phyloP scores from a whole-genome alignment of 1,284 basidiomycete species.

The Rhodofomes roseus region DNA sequence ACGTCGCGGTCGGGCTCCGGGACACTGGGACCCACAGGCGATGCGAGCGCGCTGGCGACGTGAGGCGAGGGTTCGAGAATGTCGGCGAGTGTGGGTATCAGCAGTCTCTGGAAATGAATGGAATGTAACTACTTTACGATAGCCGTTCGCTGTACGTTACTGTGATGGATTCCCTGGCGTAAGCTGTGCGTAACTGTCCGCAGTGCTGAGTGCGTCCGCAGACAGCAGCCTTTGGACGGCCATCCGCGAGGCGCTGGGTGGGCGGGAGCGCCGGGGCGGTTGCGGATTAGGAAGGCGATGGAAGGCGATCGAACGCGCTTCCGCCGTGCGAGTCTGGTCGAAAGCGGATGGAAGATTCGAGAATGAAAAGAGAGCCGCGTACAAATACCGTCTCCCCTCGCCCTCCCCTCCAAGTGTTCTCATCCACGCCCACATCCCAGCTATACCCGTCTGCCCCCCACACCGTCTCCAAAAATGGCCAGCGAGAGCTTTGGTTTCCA shows the following conservation, averaged over 20 bases:
- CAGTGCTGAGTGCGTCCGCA: not conserved
- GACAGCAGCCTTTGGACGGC: not conserved
- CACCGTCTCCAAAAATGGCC: constrained; percentile 48
- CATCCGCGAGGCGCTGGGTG: not conserved
- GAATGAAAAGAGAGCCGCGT: constrained; percentile 20
- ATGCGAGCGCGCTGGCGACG: not conserved
- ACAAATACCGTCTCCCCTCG: constrained; percentile 20
- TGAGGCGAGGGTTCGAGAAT: constrained; percentile 4
- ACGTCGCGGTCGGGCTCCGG: constrained; percentile 15
- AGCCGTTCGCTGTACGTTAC: not conserved
- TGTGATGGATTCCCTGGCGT: no score
- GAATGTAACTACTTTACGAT: not conserved
- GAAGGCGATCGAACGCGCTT: constrained; percentile 23
- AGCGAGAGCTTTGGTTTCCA: constrained; percentile 89
- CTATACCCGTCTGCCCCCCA: constrained; percentile 4
- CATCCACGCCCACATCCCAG: constrained; percentile 9
- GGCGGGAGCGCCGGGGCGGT: not conserved
- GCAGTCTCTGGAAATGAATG: not conserved
- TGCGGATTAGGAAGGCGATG: constrained; percentile 15
- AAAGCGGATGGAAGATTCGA: constrained; percentile 27
- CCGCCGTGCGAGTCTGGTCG: constrained; percentile 14
- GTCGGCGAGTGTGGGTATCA: not conserved
- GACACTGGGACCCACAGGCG: not conserved
- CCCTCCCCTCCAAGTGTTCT: constrained; percentile 9
- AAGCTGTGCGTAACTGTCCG: no score